Evolutionary conservation across 2,329 filamentous ascomycete species (phyloP).

Genomic region (Sclerotinia sclerotiorum): DNA sequence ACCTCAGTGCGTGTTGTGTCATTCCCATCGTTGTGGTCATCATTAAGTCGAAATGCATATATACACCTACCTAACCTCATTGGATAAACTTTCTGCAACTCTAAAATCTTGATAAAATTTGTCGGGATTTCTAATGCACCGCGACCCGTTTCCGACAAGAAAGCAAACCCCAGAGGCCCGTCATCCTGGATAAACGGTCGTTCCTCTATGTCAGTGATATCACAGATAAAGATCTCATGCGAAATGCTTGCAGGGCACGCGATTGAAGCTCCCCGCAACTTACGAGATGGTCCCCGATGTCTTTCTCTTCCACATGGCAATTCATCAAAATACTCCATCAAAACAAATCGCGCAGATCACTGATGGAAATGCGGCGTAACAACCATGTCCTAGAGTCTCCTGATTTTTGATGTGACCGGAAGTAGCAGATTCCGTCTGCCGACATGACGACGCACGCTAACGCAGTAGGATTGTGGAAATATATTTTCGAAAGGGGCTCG

Average conservation of each 20-base stretch:
- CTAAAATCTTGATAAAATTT: background rate
- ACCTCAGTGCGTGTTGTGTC: background rate
- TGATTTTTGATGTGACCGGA: background rate
- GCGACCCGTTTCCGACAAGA: background rate
- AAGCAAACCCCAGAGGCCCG: background rate
- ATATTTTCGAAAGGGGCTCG: background rate
- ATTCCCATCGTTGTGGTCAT: background rate
- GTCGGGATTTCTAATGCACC: background rate
- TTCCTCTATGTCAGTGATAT: background rate
- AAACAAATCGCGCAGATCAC: background rate
- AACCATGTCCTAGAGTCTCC: background rate
- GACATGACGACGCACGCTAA: background rate
- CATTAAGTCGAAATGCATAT: background rate
- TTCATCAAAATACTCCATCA: background rate
- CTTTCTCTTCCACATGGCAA: conserved; percentile 5
- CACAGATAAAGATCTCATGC: background rate
- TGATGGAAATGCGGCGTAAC: background rate
- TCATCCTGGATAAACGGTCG: background rate
- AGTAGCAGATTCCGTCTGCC: conserved; percentile 9
- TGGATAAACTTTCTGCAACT: background rate
- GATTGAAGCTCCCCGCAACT: background rate
- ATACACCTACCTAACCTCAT: background rate
- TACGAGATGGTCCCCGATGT: background rate
- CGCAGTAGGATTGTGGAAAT: background rate
- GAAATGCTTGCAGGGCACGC: background rate